Evolutionary conservation across 1,284 basidiomycete species (phyloP).

Genomic region (Cutaneotrichosporon sp.): DNA sequence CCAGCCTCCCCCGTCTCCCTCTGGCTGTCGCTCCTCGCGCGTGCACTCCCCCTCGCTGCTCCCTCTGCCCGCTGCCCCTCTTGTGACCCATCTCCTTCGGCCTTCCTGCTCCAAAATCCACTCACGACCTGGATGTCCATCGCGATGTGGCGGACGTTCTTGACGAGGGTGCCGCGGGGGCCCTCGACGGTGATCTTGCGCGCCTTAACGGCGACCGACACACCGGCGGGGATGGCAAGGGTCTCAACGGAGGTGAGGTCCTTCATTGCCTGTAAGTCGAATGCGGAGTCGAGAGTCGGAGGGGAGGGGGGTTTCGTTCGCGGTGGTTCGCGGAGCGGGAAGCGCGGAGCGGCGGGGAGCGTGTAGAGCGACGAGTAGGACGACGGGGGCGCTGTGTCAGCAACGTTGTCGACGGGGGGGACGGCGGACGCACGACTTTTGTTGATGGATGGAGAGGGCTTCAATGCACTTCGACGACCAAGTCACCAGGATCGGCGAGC

Average conservation of each 20-base stretch:
- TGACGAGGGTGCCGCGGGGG: conserved; percentile 82
- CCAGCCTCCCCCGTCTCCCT: neutral
- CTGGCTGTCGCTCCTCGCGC: neutral
- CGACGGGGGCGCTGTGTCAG: conserved; percentile 9
- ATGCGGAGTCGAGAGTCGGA: neutral
- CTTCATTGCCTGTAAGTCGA: conserved; percentile 47
- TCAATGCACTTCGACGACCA: neutral
- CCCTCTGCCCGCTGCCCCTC: neutral
- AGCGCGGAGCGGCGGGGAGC: neutral
- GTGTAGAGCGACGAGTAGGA: neutral
- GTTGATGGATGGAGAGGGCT: conserved; percentile 18
- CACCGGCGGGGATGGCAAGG: conserved; percentile 81
- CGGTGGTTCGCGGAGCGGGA: neutral
- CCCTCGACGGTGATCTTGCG: conserved; percentile 86
- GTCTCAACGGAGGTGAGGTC: conserved; percentile 67
- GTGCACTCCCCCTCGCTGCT: neutral
- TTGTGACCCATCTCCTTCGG: neutral
- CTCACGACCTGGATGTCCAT: conserved; percentile 89
- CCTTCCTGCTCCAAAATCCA: conserved; percentile 26
- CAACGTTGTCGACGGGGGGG: neutral
- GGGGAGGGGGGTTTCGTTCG: neutral
- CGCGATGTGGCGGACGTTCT: conserved; percentile 91
- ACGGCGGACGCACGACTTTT: conserved; percentile 20
- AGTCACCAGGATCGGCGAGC: neutral
- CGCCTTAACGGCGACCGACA: conserved; percentile 82